These are phyloP conservation scores for Daldinia eschscholtzii DNA, from an alignment of 2,329 filamentous ascomycete genomes.

Conservation along the genomic window DNA sequence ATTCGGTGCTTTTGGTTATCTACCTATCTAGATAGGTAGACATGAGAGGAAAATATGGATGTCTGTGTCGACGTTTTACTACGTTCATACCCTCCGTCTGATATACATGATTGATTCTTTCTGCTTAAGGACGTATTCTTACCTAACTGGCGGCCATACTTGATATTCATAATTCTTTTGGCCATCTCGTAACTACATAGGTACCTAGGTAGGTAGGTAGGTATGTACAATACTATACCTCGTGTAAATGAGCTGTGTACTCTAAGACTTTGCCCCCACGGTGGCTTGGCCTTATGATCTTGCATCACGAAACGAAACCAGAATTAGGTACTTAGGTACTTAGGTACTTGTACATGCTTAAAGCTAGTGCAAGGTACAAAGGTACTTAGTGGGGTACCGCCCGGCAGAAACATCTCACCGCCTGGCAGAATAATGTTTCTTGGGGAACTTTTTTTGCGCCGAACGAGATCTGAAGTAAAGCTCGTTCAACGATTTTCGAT, in stretches of 20 bases:
- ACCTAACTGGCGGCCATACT: too few species aligned
- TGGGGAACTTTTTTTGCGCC: constrained; percentile 35
- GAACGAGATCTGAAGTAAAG: neutral
- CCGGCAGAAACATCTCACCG: constrained; percentile 38
- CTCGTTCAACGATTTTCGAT: constrained; percentile 4
- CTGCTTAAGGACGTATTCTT: neutral
- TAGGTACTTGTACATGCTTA: neutral
- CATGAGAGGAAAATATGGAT: constrained; percentile 7
- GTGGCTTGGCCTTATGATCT: neutral
- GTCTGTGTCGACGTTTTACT: constrained; percentile 8
- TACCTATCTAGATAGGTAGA: too few species aligned
- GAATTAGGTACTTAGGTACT: neutral
- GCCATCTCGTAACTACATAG: too few species aligned
- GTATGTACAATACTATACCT: neutral
- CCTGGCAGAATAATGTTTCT: constrained; percentile 37
- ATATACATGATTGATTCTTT: constrained; percentile 12
- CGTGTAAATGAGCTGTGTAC: neutral
- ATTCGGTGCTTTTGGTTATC: constrained; percentile 8
- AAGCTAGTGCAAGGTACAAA: neutral
- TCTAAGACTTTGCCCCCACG: neutral
- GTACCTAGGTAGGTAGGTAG: too few species aligned
- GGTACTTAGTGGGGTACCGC: constrained; percentile 38
- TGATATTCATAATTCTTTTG: too few species aligned
- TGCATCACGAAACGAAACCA: neutral
- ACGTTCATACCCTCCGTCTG: constrained; percentile 26